Conservation (phyloP, 805 yeast species). For the Sugiyamaella americana region DNA sequence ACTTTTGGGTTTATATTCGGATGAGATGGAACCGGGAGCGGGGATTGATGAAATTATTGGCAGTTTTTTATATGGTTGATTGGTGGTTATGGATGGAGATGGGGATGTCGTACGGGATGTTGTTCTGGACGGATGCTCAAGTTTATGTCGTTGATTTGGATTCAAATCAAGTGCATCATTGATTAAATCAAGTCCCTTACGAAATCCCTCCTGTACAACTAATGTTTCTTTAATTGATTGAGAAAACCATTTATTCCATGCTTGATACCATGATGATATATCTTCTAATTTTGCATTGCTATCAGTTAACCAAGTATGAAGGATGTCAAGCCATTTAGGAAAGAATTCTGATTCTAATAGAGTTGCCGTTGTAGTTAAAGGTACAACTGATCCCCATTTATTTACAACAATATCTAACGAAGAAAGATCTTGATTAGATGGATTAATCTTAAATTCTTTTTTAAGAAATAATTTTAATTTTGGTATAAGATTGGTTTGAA, state of each 20-base stretch:
- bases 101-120: neutral
- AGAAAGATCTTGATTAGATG: conserved; percentile 23
- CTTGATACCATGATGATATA: conserved; percentile 29
- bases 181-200: conserved; percentile 30
- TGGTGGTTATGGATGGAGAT: neutral
- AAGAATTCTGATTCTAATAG: conserved; percentile 35
- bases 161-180: conserved; percentile 28
- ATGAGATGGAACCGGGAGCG: too few species aligned
- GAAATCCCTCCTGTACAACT: conserved; percentile 16
- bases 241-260: conserved; percentile 30
- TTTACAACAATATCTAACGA: conserved; percentile 12
- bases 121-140: conserved; percentile 3
- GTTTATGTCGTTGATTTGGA: conserved; percentile 4
- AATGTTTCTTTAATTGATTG: conserved; percentile 14
- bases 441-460: conserved; percentile 24
- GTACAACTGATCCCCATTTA: neutral
- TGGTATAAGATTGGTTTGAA: conserved; percentile 4
- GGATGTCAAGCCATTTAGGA: conserved; percentile 34
- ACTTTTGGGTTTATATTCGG: neutral
- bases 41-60: neutral
- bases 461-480: conserved; percentile 13
- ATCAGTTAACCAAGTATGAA: conserved; percentile 29
- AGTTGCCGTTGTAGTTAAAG: neutral
- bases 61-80: neutral
- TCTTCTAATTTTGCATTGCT: conserved; percentile 22